phyloP scores from a whole-genome alignment of 352 stramenopile species.

The Pythium aquatile region DNA sequence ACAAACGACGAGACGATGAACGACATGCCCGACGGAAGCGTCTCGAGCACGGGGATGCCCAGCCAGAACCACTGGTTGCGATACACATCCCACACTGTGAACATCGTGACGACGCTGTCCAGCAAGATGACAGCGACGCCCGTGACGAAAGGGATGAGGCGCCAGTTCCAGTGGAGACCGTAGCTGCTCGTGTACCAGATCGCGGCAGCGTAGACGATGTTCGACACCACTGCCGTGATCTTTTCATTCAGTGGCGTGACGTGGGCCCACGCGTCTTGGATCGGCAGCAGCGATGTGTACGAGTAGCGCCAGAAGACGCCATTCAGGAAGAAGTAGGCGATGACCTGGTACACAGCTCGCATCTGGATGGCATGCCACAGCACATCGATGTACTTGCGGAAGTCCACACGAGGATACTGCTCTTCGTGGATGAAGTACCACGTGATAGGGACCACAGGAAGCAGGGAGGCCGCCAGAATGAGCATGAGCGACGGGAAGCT shows the following conservation, averaged over 20 bases:
- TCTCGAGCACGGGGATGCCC: slow-evolving; percentile 23
- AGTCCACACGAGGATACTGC: slow-evolving; percentile 8
- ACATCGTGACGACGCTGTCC: slow-evolving; percentile 23
- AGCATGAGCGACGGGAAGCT: slow-evolving; percentile 20
- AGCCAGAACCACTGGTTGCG: slow-evolving; percentile 31
- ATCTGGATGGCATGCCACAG: slow-evolving; percentile 24
- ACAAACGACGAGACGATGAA: slow-evolving; percentile 28
- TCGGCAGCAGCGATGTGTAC: slow-evolving; percentile 21
- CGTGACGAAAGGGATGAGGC: slow-evolving; percentile 15
- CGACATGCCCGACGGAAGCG: slow-evolving; percentile 23
- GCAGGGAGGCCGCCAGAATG: slow-evolving; percentile 11
- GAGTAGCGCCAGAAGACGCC: slow-evolving; percentile 23
- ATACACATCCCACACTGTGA: slow-evolving; percentile 27
- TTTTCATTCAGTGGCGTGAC: slow-evolving; percentile 3
- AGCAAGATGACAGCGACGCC: slow-evolving; percentile 21
- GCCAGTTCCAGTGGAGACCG: slow-evolving; percentile 29
- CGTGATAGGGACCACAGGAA: slow-evolving; percentile 4
- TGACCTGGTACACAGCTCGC: slow-evolving; percentile 29
- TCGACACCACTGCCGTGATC: slow-evolving; percentile 14
- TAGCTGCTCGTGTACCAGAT: slow-evolving; percentile 16
- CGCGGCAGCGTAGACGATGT: background rate
- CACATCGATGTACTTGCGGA: slow-evolving; percentile 14
- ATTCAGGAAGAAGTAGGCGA: slow-evolving; percentile 27
- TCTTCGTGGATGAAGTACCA: slow-evolving; percentile 29
- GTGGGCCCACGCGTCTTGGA: slow-evolving; percentile 21